Base-by-base conservation (phyloP, 2,329 filamentous ascomycete genomes). In the Xenosphaeropsis pyriputrescens region DNA sequence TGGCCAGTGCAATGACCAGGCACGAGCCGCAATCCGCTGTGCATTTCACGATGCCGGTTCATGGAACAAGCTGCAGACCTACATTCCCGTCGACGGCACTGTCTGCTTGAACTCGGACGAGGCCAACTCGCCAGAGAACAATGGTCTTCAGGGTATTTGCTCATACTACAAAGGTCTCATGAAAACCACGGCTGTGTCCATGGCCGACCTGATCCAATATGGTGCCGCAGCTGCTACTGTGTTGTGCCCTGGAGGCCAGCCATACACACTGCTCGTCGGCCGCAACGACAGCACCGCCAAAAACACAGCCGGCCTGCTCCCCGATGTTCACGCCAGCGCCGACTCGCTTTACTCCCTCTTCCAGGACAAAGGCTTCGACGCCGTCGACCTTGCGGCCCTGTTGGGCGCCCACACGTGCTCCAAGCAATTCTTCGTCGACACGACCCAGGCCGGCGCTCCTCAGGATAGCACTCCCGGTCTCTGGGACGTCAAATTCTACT, bases 401-500 rank as follows among this genome's bases (percentile, higher is more conserved):
- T 45, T 60, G 32, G 58, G 58, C 26, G 56, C 57, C 5, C 58
- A 60, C 44, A 53, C 49, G 2, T 39, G 55, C 3, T 53, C 53
- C 2, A 55, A 50, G 22, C 55, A 59, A 38, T 49, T 49, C 37
- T 17, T 32, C 38, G 42, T 43, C 14, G 47, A 53, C 18, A 50
- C 53, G 4, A 45, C 53, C 3, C 30, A 40, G 9, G 46, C 47
- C 0, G 51, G 51, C 2, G 46, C 50, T 9, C 13, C 49, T 2
- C 45, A 58, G 17, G 57, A 60, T 44, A 50, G 51, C 1, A 58
- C 56, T 2, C 51, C 53, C 2, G 57, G 57, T 3, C 39, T 45
- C 13, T 60, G 57, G 57, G 56, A 59, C 38, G 51, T 51, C 36
- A 53, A 50, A 15, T 59, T 47, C 45, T 60, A 57, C 41, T 39